A percentile compares a stretch with the other conserved stretches of the same genome.
phyloP scores from a whole-genome alignment of 2,329 filamentous ascomycete species.

The Scedosporium apiospermum region DNA sequence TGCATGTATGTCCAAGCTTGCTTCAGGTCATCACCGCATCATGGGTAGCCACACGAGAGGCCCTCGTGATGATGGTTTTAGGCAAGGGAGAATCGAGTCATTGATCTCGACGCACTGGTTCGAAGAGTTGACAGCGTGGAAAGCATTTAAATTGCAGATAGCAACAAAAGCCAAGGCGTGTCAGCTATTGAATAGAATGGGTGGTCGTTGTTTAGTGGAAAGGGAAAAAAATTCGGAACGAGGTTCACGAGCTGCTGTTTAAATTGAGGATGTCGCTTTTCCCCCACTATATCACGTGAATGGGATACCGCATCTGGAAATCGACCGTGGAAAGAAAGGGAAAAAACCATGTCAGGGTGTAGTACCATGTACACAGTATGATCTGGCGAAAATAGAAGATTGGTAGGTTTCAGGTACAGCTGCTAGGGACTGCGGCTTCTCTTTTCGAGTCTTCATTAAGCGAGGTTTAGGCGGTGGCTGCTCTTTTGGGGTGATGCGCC shows the following conservation, averaged over 20 bases:
- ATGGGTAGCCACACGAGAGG: conserved; percentile 53
- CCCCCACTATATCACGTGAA: conserved; percentile 5
- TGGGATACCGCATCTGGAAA: no score
- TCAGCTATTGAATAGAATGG: conserved; percentile 31
- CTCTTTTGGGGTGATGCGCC: background rate
- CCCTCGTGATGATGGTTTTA: conserved; percentile 63
- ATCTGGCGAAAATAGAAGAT: conserved; percentile 11
- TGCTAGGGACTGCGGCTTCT: no score
- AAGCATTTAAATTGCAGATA: conserved; percentile 5
- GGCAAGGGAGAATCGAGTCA: conserved; percentile 41
- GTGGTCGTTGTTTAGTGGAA: conserved; percentile 32
- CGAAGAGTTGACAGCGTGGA: conserved; percentile 41
- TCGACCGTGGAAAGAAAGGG: no score
- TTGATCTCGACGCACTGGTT: conserved; percentile 46
- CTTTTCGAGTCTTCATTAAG: background rate
- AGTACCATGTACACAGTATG: no score
- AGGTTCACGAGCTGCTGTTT: background rate
- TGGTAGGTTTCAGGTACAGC: background rate
- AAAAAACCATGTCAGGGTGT: no score
- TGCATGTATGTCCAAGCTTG: background rate
- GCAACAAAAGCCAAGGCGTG: conserved; percentile 16
- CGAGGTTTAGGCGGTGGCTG: background rate
- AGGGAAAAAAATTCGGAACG: conserved; percentile 18
- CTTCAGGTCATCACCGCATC: conserved; percentile 59
- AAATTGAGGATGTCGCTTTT: background rate